Percentiles rank a stretch among this genome's conserved stretches.
Conservation (phyloP, 2,329 filamentous ascomycete genomes). For the Aureobasidium sp. region DNA sequence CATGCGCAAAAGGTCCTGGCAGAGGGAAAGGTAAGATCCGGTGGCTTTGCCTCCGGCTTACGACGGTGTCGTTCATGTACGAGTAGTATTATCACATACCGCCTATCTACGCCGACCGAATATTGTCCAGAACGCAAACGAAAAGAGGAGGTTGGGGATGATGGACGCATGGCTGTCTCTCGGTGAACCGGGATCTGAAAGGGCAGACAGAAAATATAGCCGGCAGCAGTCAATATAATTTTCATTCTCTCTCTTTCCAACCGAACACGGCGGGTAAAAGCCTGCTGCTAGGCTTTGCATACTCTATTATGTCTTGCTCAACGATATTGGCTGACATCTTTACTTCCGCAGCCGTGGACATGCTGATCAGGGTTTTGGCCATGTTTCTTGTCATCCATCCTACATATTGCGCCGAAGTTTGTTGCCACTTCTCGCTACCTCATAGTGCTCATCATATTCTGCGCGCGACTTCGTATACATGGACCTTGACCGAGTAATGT, state of each 20-base stretch:
- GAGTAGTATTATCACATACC: neutral
- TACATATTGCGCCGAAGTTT: constrained; percentile 3
- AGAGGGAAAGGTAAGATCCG: too few relatives aligned
- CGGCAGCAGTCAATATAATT: neutral
- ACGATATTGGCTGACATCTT: neutral
- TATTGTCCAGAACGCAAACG: neutral
- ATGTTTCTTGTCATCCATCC: neutral
- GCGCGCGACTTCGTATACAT: neutral
- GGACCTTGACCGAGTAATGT: too few relatives aligned
- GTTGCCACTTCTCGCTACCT: neutral
- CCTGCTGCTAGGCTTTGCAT: neutral
- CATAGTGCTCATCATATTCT: neutral
- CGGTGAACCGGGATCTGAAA: neutral
- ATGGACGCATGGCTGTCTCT: neutral
- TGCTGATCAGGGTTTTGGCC: too few relatives aligned
- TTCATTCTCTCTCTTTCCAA: neutral
- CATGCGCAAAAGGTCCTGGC: neutral
- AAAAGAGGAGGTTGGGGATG: neutral
- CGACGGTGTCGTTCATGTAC: neutral
- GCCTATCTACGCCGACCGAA: neutral
- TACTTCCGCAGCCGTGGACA: too few relatives aligned
- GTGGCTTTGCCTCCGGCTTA: neutral
- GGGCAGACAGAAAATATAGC: neutral
- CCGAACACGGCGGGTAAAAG: neutral
- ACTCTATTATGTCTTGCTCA: neutral